Base-by-base conservation (phyloP, 2,329 filamentous ascomycete genomes). In the Xylariales sp. region DNA sequence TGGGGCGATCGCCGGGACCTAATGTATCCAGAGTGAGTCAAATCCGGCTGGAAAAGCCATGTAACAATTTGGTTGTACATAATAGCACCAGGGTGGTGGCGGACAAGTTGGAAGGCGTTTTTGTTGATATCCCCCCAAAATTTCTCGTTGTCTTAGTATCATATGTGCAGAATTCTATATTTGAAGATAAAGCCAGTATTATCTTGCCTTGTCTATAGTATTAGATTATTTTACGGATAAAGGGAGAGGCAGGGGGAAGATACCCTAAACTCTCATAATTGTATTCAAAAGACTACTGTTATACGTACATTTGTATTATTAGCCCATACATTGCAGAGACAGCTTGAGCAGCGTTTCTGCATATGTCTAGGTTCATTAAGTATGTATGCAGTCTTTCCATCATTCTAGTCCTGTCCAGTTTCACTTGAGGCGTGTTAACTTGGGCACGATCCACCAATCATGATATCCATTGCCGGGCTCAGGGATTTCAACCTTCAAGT, bases 391-490 rank as follows among this genome's bases (percentile, higher is more conserved):
- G 5, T 18, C n/a, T 9, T 43, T 16, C 41, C 12, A 46, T 43
- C 8, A 49, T 16, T 39, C 1, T n/a, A 23, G 18, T 45, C 5
- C 2, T 30, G 4, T 28, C 41, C 9, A 7, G 18, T 71, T 54
- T 73, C 32, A 59, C 28, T 12, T 71, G 48, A 60, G 23, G 30
- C 69, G 73, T 45, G 75, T 72, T 18, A 88, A 72, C 74, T 81
- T 85, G 2, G 89, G 89, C 62, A 90, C 87, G 65, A 89, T 81
- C 89, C 89, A 91, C 85, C 87, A 90, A 73, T 86, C 83, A 76
- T 91, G 88, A 76, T 90, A 90, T 39, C 83, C 81, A 74, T 86
- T 82, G 12, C 84, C 84, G 30, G 84, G 80, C 28, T 77, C 77
- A 8, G 87, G 87, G 55, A 90, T 81, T 74, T 87, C 84, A 30